Evolutionary conservation across 768 basidiomycete genomes (phyloP).

Genomic region (Naganishia antarctica): DNA sequence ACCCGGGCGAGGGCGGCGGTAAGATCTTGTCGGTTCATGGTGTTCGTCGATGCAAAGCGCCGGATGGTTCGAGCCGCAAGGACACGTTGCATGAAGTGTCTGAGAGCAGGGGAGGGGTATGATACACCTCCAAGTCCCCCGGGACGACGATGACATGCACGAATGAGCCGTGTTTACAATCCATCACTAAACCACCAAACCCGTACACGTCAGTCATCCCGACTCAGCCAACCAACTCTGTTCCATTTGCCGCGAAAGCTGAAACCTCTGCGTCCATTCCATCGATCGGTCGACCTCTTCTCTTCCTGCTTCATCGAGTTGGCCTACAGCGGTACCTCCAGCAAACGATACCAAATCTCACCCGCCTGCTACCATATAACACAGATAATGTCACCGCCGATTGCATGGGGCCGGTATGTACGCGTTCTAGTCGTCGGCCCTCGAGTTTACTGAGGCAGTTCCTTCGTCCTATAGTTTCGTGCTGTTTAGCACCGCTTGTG

Average conservation of each 20-base stretch:
- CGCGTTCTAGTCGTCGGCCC: not conserved
- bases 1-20: conserved; percentile 19
- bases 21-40: not conserved
- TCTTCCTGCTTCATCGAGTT: not conserved
- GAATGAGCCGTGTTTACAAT: not conserved
- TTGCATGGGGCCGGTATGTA: conserved; percentile 26
- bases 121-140: not conserved
- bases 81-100: not conserved
- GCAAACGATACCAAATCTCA: too few relatives aligned
- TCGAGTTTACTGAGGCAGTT: not conserved
- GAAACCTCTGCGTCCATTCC: conserved; percentile 17
- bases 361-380: not conserved
- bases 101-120: not conserved
- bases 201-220: not conserved
- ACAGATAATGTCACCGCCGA: conserved; percentile 24
- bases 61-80: not conserved
- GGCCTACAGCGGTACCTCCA: too few relatives aligned
- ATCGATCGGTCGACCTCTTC: conserved; percentile 9
- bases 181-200: too few relatives aligned
- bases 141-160: too few relatives aligned
- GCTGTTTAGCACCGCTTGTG: conserved; percentile 23
- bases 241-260: not conserved
- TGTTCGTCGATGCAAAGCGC: too few relatives aligned
- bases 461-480: conserved; percentile 21
- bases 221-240: conserved; percentile 18